Evolutionary conservation across 495 filamentous ascomycete species (phyloP), one percentile per base, ranked within the genome.

Genomic region (Diplogelasinospora grovesii): DNA sequence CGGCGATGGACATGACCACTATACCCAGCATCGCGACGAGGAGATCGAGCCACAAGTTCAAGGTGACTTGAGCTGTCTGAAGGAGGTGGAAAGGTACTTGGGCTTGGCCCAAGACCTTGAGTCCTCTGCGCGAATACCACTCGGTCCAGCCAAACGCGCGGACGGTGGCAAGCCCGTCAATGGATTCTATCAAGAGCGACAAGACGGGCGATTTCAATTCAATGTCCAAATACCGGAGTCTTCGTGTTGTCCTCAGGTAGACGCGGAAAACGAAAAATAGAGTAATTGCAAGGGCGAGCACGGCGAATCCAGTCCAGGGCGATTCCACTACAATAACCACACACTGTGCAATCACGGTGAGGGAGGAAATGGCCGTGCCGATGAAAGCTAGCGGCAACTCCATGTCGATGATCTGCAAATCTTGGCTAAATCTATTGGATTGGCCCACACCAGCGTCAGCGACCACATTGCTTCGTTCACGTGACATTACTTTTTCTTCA

Each of bases 391-490:
- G 36, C 13, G 56, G 53, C 22, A 62, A 61, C 23, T 79, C 69
- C 66, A 71, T 78, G 45, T 82, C 78, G 14, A 82, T 74, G 10
- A 81, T 66, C 27, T 74, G 65, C 18, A 82, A 58, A 36, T 81
- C 78, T 49, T 81, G 77, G 45, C 72, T 77, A 57, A 81, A 82
- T n/a, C n/a, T n/a, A n/a, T n/a, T n/a, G n/a, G n/a, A n/a, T n/a
- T n/a, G n/a, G n/a, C n/a, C n/a, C n/a, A n/a, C n/a, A n/a, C n/a
- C n/a, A n/a, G n/a, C n/a, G n/a, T n/a, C n/a, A n/a, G n/a, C n/a
- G n/a, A n/a, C n/a, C n/a, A n/a, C n/a, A n/a, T n/a, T n/a, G n/a
- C n/a, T n/a, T n/a, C n/a, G n/a, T n/a, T n/a, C n/a, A n/a, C n/a
- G n/a, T n/a, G n/a, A n/a, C n/a, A n/a, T n/a, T n/a, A n/a, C n/a